Evolutionary conservation across 148 eudicot genomes (phyloP), one percentile per base, ranked within the genome.

Genomic region (Vaccinium myrtillus): DNA sequence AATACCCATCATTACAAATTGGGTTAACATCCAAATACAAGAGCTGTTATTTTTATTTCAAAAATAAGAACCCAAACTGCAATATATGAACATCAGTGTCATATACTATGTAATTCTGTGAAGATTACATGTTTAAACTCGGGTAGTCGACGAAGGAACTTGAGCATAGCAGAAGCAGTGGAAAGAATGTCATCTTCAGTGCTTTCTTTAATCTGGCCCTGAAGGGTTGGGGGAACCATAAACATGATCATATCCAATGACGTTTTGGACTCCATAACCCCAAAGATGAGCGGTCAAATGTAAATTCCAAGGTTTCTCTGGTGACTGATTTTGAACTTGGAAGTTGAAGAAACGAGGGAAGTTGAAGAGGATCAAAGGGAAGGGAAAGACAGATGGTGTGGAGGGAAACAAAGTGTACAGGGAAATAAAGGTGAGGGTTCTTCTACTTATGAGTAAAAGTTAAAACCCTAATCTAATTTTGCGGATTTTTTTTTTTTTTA

Each of bases 161-260:
- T 70, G 86, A 91, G 92, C 46, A 94, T 94, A 2, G 95, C 86
- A 67, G 93, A 94, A 83, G 86, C 89, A 8, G 94, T 89, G 8
- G 93, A 83, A 59, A 91, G 83, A 83, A 94, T 92, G 78, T 93
- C 85, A 74, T 86, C 79, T 1, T 84, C 14, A 5, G 50, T 87
- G 84, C 93, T 91, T 59, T 91, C 85, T 75, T 90, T 69, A 25
- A 96, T 91, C 82, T 59, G 75, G 58, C 53, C 90, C 83, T 84
- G 90, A 6, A 94, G 87, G 63, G 87, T 51, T 67, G 77, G 46
- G 16, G 98, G 96, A 81, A 94, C 88, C 70, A 84, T 77, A 0
- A 88, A 84, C 87, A 90, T 89, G 71, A 95, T 85, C 87, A 69
- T 67, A 88, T 96, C 98, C 98, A 94, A 92, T 49, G 10, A 63